A percentile compares a stretch with the other conserved stretches of the same genome.
These are phyloP conservation scores for Gorgonomyces haynaldii DNA, from an alignment of 192 early-diverging fungal genomes.

Conservation along the genomic window DNA sequence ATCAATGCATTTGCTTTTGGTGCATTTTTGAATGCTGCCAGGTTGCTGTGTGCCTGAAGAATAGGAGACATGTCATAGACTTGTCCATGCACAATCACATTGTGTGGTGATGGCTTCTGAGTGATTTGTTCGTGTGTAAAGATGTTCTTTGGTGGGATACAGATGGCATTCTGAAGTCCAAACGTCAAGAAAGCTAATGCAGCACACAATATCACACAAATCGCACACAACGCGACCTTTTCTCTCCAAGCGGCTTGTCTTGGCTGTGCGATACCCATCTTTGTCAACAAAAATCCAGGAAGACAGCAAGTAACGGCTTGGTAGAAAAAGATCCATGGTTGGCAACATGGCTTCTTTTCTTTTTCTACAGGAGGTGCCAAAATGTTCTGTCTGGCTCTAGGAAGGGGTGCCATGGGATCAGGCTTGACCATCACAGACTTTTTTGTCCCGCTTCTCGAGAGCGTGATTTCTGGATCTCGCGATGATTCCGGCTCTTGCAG, in stretches of 20 bases:
- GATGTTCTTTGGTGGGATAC: background rate
- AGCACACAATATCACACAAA: slow-evolving; percentile 67
- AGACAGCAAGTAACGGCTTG: background rate
- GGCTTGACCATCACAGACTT: too few species aligned
- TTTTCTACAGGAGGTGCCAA: too few species aligned
- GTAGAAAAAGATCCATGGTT: background rate
- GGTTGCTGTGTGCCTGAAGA: slow-evolving; percentile 8
- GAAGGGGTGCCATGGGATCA: too few species aligned
- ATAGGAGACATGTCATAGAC: slow-evolving; percentile 20
- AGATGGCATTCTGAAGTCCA: slow-evolving; percentile 20
- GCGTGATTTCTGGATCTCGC: too few species aligned
- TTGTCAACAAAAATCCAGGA: background rate
- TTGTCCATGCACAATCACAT: slow-evolving; percentile 18
- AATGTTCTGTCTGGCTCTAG: too few species aligned
- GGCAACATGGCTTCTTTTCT: too few species aligned
- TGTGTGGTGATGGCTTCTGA: background rate
- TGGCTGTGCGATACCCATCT: too few species aligned
- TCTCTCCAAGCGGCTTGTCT: slow-evolving; percentile 94
- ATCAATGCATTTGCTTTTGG: background rate
- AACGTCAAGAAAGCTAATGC: slow-evolving; percentile 35
- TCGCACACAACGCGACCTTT: slow-evolving; percentile 80
- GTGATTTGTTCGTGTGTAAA: background rate
- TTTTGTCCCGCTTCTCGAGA: too few species aligned
- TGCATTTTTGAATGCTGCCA: slow-evolving; percentile 7
- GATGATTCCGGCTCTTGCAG: too few species aligned